phyloP scores from a whole-genome alignment of 257 asterid species.

The Solanum habrochaites region DNA sequence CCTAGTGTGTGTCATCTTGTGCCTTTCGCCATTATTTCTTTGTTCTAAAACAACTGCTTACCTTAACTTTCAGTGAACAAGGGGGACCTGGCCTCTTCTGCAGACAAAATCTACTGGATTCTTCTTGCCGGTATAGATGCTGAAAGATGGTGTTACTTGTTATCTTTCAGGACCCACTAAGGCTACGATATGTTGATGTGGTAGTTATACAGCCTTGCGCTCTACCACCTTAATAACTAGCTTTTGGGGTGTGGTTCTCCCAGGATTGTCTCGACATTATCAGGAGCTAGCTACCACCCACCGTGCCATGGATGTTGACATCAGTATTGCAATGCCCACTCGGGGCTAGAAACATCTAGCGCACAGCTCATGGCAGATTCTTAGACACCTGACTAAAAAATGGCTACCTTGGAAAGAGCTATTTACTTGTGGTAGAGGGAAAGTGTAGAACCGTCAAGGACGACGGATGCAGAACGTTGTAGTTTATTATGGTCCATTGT shows the following conservation, averaged over 20 bases:
- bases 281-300: not conserved
- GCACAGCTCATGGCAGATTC: not conserved
- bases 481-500: not conserved
- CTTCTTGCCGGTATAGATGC: conserved; percentile 19
- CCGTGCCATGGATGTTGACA: not conserved
- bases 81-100: conserved; percentile 14
- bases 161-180: not conserved
- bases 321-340: not conserved
- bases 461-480: not conserved
- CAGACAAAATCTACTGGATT: conserved; percentile 17
- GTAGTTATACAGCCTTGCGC: not conserved
- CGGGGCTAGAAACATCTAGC: not conserved
- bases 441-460: not conserved
- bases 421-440: not conserved
- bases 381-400: not conserved
- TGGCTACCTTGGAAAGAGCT: not conserved
- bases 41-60: not conserved
- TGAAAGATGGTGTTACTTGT: conserved; percentile 9
- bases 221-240: not conserved
- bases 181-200: not conserved
- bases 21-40: not conserved
- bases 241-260: not conserved
- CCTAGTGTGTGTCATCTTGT: not conserved
- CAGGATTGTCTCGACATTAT: not conserved
- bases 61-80: conserved; percentile 28